Conservation (phyloP, 352 stramenopile genomes). For the Elongisporangium undulatum region DNA sequence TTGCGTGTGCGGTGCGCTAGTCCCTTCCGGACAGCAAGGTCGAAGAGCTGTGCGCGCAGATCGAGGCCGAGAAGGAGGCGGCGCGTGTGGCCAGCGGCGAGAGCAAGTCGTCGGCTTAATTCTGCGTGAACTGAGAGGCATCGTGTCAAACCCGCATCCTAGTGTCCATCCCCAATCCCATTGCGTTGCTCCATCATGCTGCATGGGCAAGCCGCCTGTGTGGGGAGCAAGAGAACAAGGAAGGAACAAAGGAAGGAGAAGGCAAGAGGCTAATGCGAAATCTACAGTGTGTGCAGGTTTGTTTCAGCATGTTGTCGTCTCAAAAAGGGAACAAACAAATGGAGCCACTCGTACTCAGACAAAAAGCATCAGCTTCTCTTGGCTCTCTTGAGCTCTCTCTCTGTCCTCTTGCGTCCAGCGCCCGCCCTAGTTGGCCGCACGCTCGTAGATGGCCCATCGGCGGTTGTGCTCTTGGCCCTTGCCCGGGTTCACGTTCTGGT, state of each 20-base stretch:
- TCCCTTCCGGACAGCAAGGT: slow-evolving; percentile 73
- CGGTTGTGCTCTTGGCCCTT: slow-evolving; percentile 87
- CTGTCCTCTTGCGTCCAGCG: neutral
- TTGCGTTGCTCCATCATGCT: no score
- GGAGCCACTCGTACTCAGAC: no score
- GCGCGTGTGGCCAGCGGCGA: slow-evolving; percentile 63
- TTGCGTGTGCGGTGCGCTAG: slow-evolving; percentile 15
- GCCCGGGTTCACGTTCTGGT: slow-evolving; percentile 57
- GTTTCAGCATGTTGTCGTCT: neutral
- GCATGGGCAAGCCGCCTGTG: no score
- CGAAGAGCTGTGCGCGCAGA: slow-evolving; percentile 71
- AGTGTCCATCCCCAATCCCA: neutral
- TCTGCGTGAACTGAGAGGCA: neutral
- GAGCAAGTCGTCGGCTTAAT: slow-evolving; percentile 69
- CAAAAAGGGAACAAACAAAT: neutral
- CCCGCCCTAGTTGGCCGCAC: slow-evolving; percentile 20
- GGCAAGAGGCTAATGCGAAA: neutral
- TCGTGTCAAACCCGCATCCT: neutral
- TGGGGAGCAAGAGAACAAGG: no score
- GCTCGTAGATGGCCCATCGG: slow-evolving; percentile 88
- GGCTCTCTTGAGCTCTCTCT: neutral
- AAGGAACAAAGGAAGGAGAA: neutral
- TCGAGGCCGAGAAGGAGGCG: slow-evolving; percentile 83
- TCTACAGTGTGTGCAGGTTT: neutral
- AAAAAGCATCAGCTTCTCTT: neutral